Conservation (phyloP, 208 protist species). For the Leishmania turanica region DNA sequence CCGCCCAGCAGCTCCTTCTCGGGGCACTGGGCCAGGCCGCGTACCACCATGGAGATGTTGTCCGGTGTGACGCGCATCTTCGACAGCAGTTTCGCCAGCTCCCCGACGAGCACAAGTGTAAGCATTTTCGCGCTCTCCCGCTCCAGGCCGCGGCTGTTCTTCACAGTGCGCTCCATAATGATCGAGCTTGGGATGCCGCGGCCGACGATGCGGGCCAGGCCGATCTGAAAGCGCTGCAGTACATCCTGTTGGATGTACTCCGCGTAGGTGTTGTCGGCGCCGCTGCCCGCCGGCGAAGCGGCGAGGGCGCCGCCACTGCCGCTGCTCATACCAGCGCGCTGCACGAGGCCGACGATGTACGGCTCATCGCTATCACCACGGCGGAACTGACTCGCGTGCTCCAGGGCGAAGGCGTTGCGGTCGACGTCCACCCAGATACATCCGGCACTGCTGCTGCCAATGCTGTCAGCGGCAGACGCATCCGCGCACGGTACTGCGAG, state of each 20-base stretch:
- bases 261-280: conserved; percentile 36
- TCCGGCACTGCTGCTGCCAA: conserved; percentile 23
- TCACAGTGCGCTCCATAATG: conserved; percentile 50
- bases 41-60: conserved; percentile 60
- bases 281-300: conserved; percentile 5
- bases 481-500: conserved; percentile 37
- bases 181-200: conserved; percentile 62
- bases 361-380: conserved; percentile 56
- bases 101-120: conserved; percentile 60
- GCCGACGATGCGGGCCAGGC: conserved; percentile 67
- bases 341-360: conserved; percentile 73
- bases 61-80: conserved; percentile 65
- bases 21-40: conserved; percentile 70
- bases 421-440: conserved; percentile 78
- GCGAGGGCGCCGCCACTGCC: conserved; percentile 8
- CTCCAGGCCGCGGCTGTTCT: conserved; percentile 45
- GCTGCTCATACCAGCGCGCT: conserved; percentile 41
- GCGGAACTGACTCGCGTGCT: conserved; percentile 41
- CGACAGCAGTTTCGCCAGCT: conserved; percentile 61
- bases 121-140: conserved; percentile 67
- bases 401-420: conserved; percentile 53
- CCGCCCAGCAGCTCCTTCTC: conserved; percentile 61
- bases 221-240: conserved; percentile 55
- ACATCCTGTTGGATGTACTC: conserved; percentile 58
- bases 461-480: neutral